A percentile compares a stretch with the other conserved stretches of the same genome.
Evolutionary conservation across 2,329 filamentous ascomycete genomes (phyloP).

Genomic region (Ophiobolus disseminans): DNA sequence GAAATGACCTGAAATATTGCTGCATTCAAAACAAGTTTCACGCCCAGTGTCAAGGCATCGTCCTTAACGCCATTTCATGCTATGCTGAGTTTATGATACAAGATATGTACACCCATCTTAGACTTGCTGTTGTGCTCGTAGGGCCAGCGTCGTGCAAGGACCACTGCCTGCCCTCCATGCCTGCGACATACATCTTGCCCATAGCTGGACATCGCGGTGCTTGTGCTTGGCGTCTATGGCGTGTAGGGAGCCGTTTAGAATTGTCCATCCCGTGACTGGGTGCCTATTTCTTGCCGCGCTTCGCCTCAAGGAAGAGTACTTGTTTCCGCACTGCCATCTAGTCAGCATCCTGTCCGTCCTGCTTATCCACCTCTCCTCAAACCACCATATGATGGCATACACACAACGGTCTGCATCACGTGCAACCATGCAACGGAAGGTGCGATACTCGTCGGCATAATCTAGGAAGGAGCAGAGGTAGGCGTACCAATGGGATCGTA

Average conservation of each 20-base stretch:
- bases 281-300: slow-evolving; percentile 69
- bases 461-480: neutral
- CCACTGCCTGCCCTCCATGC: neutral
- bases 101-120: slow-evolving; percentile 13
- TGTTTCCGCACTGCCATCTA: slow-evolving; percentile 78
- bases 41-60: neutral
- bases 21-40: too few relatives aligned
- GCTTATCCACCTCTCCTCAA: neutral
- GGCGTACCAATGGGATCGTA: slow-evolving; percentile 92
- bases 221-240: neutral
- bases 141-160: neutral
- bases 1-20: too few relatives aligned
- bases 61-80: neutral
- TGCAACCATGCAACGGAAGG: neutral
- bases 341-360: slow-evolving; percentile 20
- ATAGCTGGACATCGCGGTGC: too few relatives aligned
- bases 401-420: too few relatives aligned
- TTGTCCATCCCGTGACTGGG: neutral
- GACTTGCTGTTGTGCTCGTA: neutral
- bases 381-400: too few relatives aligned
- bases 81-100: slow-evolving; percentile 22
- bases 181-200: too few relatives aligned
- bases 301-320: slow-evolving; percentile 93
- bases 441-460: neutral
- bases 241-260: neutral